These are phyloP conservation scores for Gracilaria gracilis DNA, from an alignment of 23 red algal species.

Conservation along the genomic window DNA sequence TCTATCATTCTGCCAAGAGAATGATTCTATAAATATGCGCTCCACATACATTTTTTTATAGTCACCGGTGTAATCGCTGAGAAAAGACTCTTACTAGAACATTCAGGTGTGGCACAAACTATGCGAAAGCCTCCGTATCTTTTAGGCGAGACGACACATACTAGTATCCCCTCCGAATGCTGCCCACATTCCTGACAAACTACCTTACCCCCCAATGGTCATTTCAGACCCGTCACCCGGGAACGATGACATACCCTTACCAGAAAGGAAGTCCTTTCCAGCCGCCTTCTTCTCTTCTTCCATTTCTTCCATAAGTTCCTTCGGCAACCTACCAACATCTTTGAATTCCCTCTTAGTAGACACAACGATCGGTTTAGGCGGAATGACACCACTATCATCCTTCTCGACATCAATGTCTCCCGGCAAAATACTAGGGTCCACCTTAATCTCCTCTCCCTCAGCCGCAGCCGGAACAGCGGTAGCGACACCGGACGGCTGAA, in stretches of 20 bases:
- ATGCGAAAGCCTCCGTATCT: not conserved
- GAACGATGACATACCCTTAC: slow-evolving; percentile 48
- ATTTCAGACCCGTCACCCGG: slow-evolving; percentile 81
- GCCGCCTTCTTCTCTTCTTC: slow-evolving; percentile 64
- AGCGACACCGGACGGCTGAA: not conserved
- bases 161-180: not conserved
- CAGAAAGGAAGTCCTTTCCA: slow-evolving; percentile 35
- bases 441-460: not conserved
- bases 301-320: slow-evolving; percentile 70
- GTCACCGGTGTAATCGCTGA: not conserved
- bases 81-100: not conserved
- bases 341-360: slow-evolving; percentile 32
- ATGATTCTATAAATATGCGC: not conserved
- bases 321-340: slow-evolving; percentile 38
- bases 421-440: slow-evolving; percentile 3
- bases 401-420: slow-evolving; percentile 15
- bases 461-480: not conserved
- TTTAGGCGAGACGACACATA: not conserved
- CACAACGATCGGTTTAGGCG: slow-evolving; percentile 25
- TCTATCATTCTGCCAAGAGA: too few relatives aligned
- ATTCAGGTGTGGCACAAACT: not conserved
- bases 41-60: not conserved
- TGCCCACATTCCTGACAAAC: not conserved
- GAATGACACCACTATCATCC: slow-evolving; percentile 42
- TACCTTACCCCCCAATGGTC: slow-evolving; percentile 50